Evolutionary conservation across 176 grass and related monocot genomes (phyloP).

Genomic region (Oropetium thomaeum): DNA sequence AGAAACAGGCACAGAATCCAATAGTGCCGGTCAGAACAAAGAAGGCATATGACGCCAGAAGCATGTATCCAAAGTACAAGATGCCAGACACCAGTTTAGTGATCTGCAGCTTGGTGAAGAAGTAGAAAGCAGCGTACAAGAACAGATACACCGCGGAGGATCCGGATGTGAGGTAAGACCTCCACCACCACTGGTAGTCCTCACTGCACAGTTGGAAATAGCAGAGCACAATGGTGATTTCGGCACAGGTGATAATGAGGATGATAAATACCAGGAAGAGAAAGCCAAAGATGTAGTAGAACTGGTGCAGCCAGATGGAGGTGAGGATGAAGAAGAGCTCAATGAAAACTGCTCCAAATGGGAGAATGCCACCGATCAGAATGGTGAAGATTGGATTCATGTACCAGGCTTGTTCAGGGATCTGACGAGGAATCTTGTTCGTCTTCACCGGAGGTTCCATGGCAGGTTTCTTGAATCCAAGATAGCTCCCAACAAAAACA

Average conservation of each 20-base stretch:
- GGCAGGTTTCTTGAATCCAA: conserved; percentile 64
- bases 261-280: conserved; percentile 70
- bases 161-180: conserved; percentile 65
- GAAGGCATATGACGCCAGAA: conserved; percentile 61
- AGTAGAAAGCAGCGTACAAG: conserved; percentile 59
- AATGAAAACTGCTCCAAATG: conserved; percentile 70
- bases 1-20: conserved; percentile 69
- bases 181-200: conserved; percentile 78
- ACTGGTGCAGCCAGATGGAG: conserved; percentile 71
- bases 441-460: conserved; percentile 64
- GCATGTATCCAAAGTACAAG: conserved; percentile 69
- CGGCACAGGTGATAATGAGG: conserved; percentile 59
- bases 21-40: conserved; percentile 63
- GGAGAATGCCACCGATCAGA: conserved; percentile 59
- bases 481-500: conserved; percentile 68
- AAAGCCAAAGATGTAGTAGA: conserved; percentile 76
- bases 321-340: conserved; percentile 77
- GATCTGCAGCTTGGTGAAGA: conserved; percentile 67
- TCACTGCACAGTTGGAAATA: conserved; percentile 76
- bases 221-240: conserved; percentile 65
- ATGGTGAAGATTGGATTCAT: conserved; percentile 64
- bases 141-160: conserved; percentile 58
- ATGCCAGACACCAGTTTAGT: conserved; percentile 66
- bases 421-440: conserved; percentile 65
- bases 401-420: conserved; percentile 72